Evolutionary conservation across 75 land plant genomes (phyloP), one percentile per base, ranked within the genome.

Genomic region (Adiantum capillusveneris): DNA sequence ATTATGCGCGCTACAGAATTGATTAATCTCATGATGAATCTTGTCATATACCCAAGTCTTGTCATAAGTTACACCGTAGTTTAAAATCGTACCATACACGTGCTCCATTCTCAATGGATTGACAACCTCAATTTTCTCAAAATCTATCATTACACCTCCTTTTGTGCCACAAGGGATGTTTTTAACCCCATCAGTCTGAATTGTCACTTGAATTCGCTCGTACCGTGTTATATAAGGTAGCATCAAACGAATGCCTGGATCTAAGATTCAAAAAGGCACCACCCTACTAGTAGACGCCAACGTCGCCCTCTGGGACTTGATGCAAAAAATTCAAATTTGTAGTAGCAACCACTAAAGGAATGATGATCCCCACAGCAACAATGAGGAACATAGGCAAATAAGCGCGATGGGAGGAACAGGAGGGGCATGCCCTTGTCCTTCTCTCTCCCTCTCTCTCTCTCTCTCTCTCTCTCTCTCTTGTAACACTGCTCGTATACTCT

Each of bases 31-130:
- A 65, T 93, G 96, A 75, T 93, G 98, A 66, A 89, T 93, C 70
- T 93, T 93, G 59, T 93, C 98, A 73, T 93, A 93, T 53, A 93
- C 89, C 98, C 98, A 93, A 45, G 85, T 89, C 70, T 93, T 89
- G 71, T 93, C 98, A 75, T 93, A 93, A 30, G 75, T 72, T 17
- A 93, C 96, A 20, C 98, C 98, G 75, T 85, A 93, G 34, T 93
- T 71, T 9, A 72, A 68, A 28, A 89, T 68, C 25, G 98, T 93
- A 11, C 89, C 98, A 69, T 93, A 75, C 34, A 93, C 98, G 78
- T 74, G 81, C 1, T 75, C 82, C 58, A 83, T 93, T 6, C 63
- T 81, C 49, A 93, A 86, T 25, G 96, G 84, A 64, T 93, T 93
- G 36, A 93, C 98, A 52, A 93, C 98, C 90, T 88, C 94, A 59